Conservation (phyloP, 768 basidiomycete genomes). For the Termitomyces sp. region DNA sequence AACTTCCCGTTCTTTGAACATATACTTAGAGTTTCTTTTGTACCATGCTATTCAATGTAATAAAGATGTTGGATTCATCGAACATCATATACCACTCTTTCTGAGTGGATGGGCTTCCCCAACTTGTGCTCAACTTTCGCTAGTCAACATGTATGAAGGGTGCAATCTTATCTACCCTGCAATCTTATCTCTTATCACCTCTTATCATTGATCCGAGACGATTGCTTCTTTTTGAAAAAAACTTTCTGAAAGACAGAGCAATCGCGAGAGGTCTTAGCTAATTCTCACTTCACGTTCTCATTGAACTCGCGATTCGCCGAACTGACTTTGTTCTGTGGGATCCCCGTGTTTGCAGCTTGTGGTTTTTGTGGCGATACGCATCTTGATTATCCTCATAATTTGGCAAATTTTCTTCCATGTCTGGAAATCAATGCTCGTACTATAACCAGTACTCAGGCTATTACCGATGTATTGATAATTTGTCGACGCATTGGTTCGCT, state of each 20-base stretch:
- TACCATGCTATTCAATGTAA: background rate
- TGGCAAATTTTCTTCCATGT: background rate
- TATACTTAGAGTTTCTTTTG: background rate
- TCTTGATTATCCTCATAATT: background rate
- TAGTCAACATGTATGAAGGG: background rate
- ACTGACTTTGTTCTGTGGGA: background rate
- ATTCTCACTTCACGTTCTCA: background rate
- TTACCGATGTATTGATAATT: slow-evolving; percentile 20
- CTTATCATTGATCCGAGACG: background rate
- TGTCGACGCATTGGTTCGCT: slow-evolving; percentile 21
- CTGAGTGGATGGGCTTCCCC: background rate
- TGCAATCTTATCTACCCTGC: background rate
- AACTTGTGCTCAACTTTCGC: background rate
- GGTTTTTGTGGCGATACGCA: background rate
- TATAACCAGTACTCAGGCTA: slow-evolving; percentile 21
- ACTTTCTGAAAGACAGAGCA: background rate
- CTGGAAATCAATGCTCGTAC: background rate
- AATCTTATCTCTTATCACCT: background rate
- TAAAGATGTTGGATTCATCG: background rate
- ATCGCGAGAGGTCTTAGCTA: background rate
- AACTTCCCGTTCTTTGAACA: background rate
- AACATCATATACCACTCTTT: background rate
- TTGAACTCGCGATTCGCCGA: background rate
- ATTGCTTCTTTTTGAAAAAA: background rate
- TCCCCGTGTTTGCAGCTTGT: background rate